Percentiles rank a stretch among this genome's conserved stretches.
Conservation (phyloP, 768 basidiomycete genomes). For the Favolaschia claudopus region DNA sequence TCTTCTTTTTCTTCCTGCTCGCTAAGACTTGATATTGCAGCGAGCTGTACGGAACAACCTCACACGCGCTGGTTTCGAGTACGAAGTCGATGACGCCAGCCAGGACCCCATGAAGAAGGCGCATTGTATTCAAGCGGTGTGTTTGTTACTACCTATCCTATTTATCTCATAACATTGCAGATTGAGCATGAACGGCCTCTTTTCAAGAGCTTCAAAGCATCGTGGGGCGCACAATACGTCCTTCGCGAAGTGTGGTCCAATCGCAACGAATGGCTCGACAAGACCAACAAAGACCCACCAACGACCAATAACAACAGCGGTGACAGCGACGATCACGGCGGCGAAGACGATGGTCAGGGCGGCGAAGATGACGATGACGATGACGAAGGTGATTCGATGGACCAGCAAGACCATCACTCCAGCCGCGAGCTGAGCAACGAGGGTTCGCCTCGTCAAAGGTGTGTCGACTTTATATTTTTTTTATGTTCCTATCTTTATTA, state of each 20-base stretch:
- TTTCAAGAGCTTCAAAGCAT: neutral
- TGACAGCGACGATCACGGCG: neutral
- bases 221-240: neutral
- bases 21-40: neutral
- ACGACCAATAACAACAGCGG: neutral
- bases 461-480: too few species aligned
- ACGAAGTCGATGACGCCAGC: neutral
- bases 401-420: too few species aligned
- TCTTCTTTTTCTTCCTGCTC: neutral
- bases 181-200: conserved; percentile 3
- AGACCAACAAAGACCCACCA: too few species aligned
- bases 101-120: neutral
- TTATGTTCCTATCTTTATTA: too few species aligned
- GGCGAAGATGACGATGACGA: too few species aligned
- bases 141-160: neutral
- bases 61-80: neutral
- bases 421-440: too few species aligned
- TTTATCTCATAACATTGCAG: neutral
- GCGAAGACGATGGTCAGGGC: neutral
- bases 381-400: too few species aligned
- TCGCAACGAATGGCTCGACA: neutral
- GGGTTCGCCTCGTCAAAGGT: too few species aligned
- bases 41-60: neutral
- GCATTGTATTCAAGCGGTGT: neutral
- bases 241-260: neutral